Conservation (phyloP, 2,329 filamentous ascomycete genomes). For the Leptographium flavum region DNA sequence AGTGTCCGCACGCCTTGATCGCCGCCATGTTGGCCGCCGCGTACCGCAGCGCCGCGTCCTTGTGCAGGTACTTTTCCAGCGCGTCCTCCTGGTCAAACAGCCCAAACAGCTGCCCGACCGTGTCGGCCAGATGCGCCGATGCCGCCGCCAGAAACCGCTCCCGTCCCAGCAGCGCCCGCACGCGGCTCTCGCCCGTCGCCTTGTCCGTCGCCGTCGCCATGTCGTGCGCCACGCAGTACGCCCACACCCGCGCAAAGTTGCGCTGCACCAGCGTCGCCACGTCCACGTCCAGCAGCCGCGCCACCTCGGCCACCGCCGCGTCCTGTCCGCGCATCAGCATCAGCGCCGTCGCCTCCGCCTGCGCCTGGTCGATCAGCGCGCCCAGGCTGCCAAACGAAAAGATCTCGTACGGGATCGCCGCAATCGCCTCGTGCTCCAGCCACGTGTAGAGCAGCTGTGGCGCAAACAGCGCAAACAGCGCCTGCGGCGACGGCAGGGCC, state of each 20-base stretch:
- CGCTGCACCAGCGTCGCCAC: conserved; percentile 44
- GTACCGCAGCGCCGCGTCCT: conserved; percentile 40
- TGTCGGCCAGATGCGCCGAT: conserved; percentile 57
- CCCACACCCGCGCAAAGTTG: conserved; percentile 65
- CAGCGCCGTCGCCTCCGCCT: conserved; percentile 66
- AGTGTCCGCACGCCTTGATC: conserved; percentile 57
- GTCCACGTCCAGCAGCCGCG: conserved; percentile 37
- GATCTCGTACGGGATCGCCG: conserved; percentile 67
- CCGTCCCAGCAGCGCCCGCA: conserved; percentile 56
- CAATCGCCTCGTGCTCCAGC: conserved; percentile 53
- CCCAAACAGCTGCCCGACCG: conserved; percentile 63
- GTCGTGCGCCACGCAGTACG: conserved; percentile 73
- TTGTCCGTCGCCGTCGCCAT: conserved; percentile 32
- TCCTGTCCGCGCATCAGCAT: conserved; percentile 70
- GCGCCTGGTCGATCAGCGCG: conserved; percentile 55
- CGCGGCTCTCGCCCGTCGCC: conserved; percentile 44
- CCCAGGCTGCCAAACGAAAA: conserved; percentile 62
- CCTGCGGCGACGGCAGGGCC: conserved; percentile 47
- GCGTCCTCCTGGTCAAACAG: conserved; percentile 65
- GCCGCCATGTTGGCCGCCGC: conserved; percentile 50
- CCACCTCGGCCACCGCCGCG: conserved; percentile 45
- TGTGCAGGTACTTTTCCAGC: conserved; percentile 52
- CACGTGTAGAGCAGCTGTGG: conserved; percentile 86
- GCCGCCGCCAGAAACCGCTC: conserved; percentile 49
- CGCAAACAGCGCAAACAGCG: conserved; percentile 72